Evolutionary conservation across 1,284 basidiomycete species (phyloP).

Genomic region (Tilletiaria anomala): DNA sequence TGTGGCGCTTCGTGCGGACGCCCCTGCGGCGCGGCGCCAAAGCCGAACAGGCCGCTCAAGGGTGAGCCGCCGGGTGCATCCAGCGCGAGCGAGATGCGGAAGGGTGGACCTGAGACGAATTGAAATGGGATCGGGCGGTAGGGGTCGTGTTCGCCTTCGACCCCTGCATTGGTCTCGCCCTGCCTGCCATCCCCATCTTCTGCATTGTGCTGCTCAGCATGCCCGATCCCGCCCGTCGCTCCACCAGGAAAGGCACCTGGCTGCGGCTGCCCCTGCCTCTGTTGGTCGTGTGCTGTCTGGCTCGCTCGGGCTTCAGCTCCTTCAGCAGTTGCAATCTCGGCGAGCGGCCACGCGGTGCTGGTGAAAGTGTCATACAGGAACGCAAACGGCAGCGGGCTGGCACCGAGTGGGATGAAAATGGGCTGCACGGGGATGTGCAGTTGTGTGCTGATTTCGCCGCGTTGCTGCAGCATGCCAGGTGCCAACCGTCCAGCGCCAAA

Average conservation of each 20-base stretch:
- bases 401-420: conserved; percentile 23
- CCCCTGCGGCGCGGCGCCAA: conserved; percentile 7
- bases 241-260: conserved; percentile 11
- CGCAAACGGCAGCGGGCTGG: conserved; percentile 24
- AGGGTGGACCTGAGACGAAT: conserved; percentile 21
- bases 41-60: conserved; percentile 10
- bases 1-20: neutral
- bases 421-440: conserved; percentile 17
- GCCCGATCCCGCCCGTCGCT: conserved; percentile 9
- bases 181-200: too few species aligned
- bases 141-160: neutral
- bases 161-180: too few species aligned
- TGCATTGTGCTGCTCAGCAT: neutral
- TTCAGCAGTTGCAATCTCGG: neutral
- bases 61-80: neutral
- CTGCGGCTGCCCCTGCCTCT: conserved; percentile 3
- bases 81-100: conserved; percentile 18
- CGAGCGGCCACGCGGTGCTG: conserved; percentile 26
- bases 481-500: too few species aligned
- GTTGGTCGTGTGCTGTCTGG: neutral
- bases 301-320: neutral
- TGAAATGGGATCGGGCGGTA: conserved; percentile 9
- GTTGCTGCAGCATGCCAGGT: too few species aligned
- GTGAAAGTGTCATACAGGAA: conserved; percentile 26
- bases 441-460: too few species aligned